Evolutionary conservation across 495 filamentous ascomycete genomes (phyloP).

Genomic region (Annulohypoxylon maeteangense): DNA sequence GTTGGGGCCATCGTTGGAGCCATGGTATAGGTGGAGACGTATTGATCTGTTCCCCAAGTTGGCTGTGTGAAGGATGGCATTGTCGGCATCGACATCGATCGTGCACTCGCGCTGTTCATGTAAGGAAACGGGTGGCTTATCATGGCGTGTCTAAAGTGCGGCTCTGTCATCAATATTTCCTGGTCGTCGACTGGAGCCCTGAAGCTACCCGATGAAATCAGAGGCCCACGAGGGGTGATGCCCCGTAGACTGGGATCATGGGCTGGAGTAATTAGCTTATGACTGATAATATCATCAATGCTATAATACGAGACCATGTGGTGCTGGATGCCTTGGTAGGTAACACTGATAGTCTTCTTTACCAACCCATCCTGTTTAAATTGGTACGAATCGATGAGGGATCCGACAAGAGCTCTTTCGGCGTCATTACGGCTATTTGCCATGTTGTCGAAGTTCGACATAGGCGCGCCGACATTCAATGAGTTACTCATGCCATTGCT

Average conservation of each 20-base stretch:
- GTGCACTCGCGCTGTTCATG: conserved; percentile 13
- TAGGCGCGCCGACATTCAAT: conserved; percentile 43
- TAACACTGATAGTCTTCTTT: conserved; percentile 92
- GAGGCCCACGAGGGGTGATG: conserved; percentile 65
- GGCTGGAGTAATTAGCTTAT: conserved; percentile 69
- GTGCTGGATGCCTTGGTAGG: conserved; percentile 72
- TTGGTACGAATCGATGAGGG: conserved; percentile 84
- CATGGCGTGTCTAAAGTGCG: not conserved
- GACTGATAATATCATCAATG: conserved; percentile 75
- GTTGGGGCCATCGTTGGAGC: not conserved
- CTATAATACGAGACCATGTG: conserved; percentile 92
- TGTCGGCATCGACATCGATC: conserved; percentile 33
- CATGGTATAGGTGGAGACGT: conserved; percentile 10
- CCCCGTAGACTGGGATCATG: not conserved
- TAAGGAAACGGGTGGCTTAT: not conserved
- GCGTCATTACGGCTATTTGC: conserved; percentile 23
- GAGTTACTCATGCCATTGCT: conserved; percentile 42
- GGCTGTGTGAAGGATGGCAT: conserved; percentile 4
- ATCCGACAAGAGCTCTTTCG: conserved; percentile 80
- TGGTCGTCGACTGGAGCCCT: conserved; percentile 72
- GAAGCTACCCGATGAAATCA: conserved; percentile 76
- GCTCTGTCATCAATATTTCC: conserved; percentile 28
- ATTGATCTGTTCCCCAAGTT: conserved; percentile 4
- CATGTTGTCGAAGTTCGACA: conserved; percentile 49
- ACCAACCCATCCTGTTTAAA: conserved; percentile 87